Conservation (phyloP, 805 yeast genomes). For the Vanderwaltozyma verrucispora region DNA sequence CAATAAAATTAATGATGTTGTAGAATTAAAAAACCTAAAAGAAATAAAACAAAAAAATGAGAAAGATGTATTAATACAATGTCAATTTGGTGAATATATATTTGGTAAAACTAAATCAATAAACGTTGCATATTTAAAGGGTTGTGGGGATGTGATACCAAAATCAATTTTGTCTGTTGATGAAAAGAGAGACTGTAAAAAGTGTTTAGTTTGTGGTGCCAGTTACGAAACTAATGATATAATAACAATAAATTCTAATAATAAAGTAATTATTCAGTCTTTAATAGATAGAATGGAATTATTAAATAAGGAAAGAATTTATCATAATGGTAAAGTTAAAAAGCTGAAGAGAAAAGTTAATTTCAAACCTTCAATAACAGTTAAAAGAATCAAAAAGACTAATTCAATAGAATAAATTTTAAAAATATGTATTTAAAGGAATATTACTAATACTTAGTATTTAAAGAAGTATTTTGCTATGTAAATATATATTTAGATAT, state of each 20-base stretch:
- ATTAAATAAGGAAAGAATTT: slow-evolving; percentile 19
- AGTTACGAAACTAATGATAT: slow-evolving; percentile 22
- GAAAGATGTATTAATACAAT: slow-evolving; percentile 3
- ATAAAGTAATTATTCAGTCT: slow-evolving; percentile 10
- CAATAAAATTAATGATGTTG: slow-evolving; percentile 34
- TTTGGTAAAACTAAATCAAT: slow-evolving; percentile 28
- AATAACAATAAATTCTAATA: slow-evolving; percentile 30
- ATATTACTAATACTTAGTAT: no score
- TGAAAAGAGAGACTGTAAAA: slow-evolving; percentile 3
- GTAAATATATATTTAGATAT: no score
- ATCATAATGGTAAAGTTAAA: slow-evolving; percentile 30
- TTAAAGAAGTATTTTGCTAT: no score
- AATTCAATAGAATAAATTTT: no score
- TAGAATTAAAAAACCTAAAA: slow-evolving; percentile 30
- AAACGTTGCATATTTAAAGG: slow-evolving; percentile 36
- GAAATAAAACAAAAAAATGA: slow-evolving; percentile 2
- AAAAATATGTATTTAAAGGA: no score
- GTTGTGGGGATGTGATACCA: slow-evolving; percentile 37
- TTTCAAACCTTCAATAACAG: no score
- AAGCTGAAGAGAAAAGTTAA: slow-evolving; percentile 15
- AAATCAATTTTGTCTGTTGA: slow-evolving; percentile 24
- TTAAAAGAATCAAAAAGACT: not conserved
- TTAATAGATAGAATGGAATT: slow-evolving; percentile 17
- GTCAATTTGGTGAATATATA: slow-evolving; percentile 20
- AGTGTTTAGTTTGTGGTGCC: slow-evolving; percentile 36